Evolutionary conservation across 805 yeast genomes (phyloP), one percentile per base, ranked within the genome.

Genomic region (Teunomyces kruisii): DNA sequence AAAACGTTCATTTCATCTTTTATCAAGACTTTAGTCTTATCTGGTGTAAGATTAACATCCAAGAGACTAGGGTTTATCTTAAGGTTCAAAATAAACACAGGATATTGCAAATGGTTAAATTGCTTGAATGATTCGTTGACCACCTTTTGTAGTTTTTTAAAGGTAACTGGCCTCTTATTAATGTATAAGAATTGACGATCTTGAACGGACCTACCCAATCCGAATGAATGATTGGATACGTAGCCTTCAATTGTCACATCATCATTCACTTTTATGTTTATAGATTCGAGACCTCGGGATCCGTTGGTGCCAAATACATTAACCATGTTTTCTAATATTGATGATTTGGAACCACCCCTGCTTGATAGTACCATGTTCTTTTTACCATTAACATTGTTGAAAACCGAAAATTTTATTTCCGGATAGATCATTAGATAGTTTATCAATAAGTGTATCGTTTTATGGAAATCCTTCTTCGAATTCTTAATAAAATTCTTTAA

Each of bases 1-100:
- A 86, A 52, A 1, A 91, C 59, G n/a, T 67, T 60, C 3, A 64
- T 59, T 61, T 91, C 97, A 49, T 81, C 72, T 47, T 84, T 89
- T 1, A 90, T 58, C 55, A 87, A 58, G 1, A 91, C 73, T 2
- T 81, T 78, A 42, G 92, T 72, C 59, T 94, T 94, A 61, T 94
- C 97, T 0, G 99, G 98, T 0, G 96, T 84, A 1, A 94, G 86
- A 62, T 94, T 94, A 14, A 94, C 74, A 64, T 94, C 99, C n/a
- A 84, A 48, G 31, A 71, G 67, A 19, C 58, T 54, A 0, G 86
- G 72, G 32, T 77, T 74, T 5, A 88, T 58, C 10, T 57, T 55
- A 15, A 94, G 52, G 61, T 94, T 74, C 2, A 88, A 54, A 2
- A 89, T 71, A 40, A 86, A 71, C 9, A 81, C 78, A 0, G 98